phyloP scores from a whole-genome alignment of 805 yeast species.

The Novakomyces olei region DNA sequence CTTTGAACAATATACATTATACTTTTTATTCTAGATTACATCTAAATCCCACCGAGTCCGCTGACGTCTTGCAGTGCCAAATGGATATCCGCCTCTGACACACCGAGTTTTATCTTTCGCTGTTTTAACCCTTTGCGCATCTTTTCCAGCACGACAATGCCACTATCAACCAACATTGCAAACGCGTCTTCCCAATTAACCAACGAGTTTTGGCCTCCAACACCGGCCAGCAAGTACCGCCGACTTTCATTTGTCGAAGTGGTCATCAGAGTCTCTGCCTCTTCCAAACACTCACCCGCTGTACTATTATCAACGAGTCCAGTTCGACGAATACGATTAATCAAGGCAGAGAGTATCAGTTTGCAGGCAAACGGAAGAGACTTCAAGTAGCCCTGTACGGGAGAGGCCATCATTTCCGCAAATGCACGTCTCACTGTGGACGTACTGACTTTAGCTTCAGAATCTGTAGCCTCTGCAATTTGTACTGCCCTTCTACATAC shows the following conservation, averaged over 20 bases:
- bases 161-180: too few relatives aligned
- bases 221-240: too few relatives aligned
- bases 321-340: slow-evolving; percentile 40
- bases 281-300: slow-evolving; percentile 46
- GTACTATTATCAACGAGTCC: slow-evolving; percentile 49
- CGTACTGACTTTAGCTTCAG: slow-evolving; percentile 33
- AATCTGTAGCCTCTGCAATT: slow-evolving; percentile 34
- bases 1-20: too few relatives aligned
- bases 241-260: slow-evolving; percentile 5
- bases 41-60: too few relatives aligned
- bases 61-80: too few relatives aligned
- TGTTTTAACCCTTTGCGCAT: too few relatives aligned
- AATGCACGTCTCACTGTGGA: slow-evolving; percentile 61
- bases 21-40: too few relatives aligned
- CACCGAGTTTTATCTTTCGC: too few relatives aligned
- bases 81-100: too few relatives aligned
- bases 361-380: slow-evolving; percentile 48
- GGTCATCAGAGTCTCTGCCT: slow-evolving; percentile 14
- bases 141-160: too few relatives aligned
- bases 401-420: slow-evolving; percentile 55
- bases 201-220: too few relatives aligned
- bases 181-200: too few relatives aligned
- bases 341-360: slow-evolving; percentile 43
- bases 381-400: slow-evolving; percentile 35
- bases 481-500: slow-evolving; percentile 80